phyloP scores from a whole-genome alignment of 2,329 filamentous ascomycete species.

The Xylariaceae sp. region DNA sequence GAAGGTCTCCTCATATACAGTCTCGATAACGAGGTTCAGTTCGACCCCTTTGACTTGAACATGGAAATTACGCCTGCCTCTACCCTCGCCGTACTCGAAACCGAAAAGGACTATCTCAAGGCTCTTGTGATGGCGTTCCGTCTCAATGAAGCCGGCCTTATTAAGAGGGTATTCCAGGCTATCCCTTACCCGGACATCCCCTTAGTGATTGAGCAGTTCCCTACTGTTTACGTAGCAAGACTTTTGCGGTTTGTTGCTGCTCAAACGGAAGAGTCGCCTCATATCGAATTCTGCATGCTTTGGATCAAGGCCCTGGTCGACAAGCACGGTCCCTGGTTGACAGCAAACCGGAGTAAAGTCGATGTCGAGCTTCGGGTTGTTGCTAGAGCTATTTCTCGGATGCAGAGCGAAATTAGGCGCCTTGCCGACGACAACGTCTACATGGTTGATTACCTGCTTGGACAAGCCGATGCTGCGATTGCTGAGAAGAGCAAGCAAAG shows the following conservation, averaged over 20 bases:
- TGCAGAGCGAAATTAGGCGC: constrained; percentile 75
- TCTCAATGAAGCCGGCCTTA: constrained; percentile 76
- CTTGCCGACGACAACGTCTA: constrained; percentile 86
- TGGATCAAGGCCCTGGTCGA: constrained; percentile 85
- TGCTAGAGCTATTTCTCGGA: constrained; percentile 70
- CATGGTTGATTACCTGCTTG: constrained; percentile 75
- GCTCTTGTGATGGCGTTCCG: constrained; percentile 96
- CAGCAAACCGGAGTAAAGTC: constrained; percentile 71
- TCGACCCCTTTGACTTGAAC: constrained; percentile 94
- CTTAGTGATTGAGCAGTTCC: constrained; percentile 73
- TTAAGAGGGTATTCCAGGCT: constrained; percentile 79
- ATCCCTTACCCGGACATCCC: constrained; percentile 70
- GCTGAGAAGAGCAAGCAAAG: constrained; percentile 7
- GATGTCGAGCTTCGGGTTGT: constrained; percentile 81
- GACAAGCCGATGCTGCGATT: constrained; percentile 38
- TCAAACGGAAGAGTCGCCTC: constrained; percentile 83
- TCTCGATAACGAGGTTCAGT: constrained; percentile 74
- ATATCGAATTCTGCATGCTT: constrained; percentile 88
- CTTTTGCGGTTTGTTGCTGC: constrained; percentile 82
- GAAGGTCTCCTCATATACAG: constrained; percentile 93
- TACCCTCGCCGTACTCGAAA: constrained; percentile 63
- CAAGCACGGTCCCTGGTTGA: constrained; percentile 78
- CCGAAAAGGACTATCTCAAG: constrained; percentile 76
- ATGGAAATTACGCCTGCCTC: constrained; percentile 87
- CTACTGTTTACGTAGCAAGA: constrained; percentile 78